Evolutionary conservation across 2,329 filamentous ascomycete species (phyloP).

Genomic region (Periconia macrospinosa): DNA sequence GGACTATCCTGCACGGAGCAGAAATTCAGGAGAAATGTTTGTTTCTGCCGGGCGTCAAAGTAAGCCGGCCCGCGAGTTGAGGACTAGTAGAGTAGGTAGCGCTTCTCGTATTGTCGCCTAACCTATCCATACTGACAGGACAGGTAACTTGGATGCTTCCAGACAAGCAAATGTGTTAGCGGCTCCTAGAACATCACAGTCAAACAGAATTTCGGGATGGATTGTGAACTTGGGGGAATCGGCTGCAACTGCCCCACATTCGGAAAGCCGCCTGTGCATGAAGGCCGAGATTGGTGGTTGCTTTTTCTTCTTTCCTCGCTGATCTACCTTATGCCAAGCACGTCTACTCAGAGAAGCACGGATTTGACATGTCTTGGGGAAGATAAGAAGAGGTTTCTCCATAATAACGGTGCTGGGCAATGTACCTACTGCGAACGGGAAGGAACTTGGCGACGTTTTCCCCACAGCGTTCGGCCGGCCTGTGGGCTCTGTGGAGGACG

Average conservation of each 20-base stretch:
- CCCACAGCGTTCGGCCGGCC: conserved; percentile 24
- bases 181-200: not conserved
- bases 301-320: not conserved
- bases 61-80: too few relatives aligned
- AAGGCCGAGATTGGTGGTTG: conserved; percentile 4
- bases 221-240: not conserved
- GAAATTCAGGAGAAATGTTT: conserved; percentile 6
- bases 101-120: not conserved
- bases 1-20: conserved; percentile 1
- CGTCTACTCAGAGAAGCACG: conserved; percentile 5
- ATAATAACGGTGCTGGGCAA: not conserved
- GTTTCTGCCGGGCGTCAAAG: conserved; percentile 6
- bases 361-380: conserved; percentile 15
- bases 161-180: too few relatives aligned
- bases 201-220: not conserved
- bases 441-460: conserved; percentile 22
- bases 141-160: not conserved
- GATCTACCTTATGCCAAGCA: conserved; percentile 11
- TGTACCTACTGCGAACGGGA: conserved; percentile 8
- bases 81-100: too few relatives aligned
- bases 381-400: conserved; percentile 16
- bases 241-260: not conserved
- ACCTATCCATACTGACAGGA: not conserved
- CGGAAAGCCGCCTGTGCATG: conserved; percentile 10
- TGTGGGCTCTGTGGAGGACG: conserved; percentile 12